These are phyloP conservation scores for Dactylellina cionopaga DNA, from an alignment of 2,329 filamentous ascomycete species.

Conservation along the genomic window DNA sequence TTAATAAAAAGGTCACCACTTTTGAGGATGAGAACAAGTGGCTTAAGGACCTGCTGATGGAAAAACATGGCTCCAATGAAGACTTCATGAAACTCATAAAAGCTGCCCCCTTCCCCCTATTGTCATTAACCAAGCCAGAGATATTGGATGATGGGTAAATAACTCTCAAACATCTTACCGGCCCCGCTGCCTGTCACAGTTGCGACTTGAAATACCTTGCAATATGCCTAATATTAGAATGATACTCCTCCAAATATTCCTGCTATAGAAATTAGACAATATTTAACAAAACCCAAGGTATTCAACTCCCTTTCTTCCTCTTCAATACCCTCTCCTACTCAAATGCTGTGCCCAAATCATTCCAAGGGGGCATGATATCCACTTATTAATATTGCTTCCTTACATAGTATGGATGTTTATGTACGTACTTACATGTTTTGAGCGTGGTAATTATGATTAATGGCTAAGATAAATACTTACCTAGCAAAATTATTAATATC, in stretches of 20 bases:
- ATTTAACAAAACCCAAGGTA: too few species aligned
- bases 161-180: too few species aligned
- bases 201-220: background rate
- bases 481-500: background rate
- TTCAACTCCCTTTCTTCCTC: too few species aligned
- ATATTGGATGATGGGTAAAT: constrained; percentile 14
- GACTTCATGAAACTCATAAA: constrained; percentile 50
- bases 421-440: too few species aligned
- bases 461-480: background rate
- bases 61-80: constrained; percentile 72
- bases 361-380: background rate
- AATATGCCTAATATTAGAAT: background rate
- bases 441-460: background rate
- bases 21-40: constrained; percentile 86
- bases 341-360: background rate
- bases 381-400: background rate
- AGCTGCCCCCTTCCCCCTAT: constrained; percentile 47
- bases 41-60: constrained; percentile 81
- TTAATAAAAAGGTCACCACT: constrained; percentile 78
- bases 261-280: too few species aligned
- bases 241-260: background rate
- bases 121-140: constrained; percentile 32
- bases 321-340: background rate
- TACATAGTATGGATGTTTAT: constrained; percentile 50
- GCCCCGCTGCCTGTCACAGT: too few species aligned